Base-by-base conservation (phyloP, 2,329 filamentous ascomycete species). In the Apiospora sp. region DNA sequence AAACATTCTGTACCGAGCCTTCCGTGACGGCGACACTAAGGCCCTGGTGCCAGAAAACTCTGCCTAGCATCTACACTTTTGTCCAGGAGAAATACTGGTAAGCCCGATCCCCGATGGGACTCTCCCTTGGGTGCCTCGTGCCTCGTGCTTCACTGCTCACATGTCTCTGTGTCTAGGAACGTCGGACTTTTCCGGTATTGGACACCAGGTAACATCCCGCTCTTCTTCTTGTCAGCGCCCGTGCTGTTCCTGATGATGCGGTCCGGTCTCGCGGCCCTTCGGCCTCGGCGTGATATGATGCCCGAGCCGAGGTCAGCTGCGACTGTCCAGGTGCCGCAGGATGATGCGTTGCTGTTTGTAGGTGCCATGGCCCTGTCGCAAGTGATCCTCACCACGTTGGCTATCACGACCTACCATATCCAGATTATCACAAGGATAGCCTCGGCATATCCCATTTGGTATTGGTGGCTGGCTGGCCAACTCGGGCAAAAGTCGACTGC, bases 51-150 rank as follows among this genome's bases (percentile, higher is more conserved):
- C 80, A 82, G 27, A 87, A 85, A 24, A 81, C 83, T n/a, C 75
- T 95, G 16, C 96, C 96, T 4, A 97, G 94, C 80, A 95, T 99
- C 73, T 98, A 97, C 83, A 88, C 91, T 0, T 98, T 93, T 86
- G 96, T 98, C 2, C 96, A 99, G 80, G 87, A 87, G 67, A 87
- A 93, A 78, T 98, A 99, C 82, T 99, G 96, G 95, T 97, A 87
- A 81, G 90, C 82, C 58, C 58, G 34, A 64, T 16, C 5, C 5
- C 58, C 34, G 30, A 19, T 64, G 19, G 58, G 19, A 22, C 1
- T 49, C 41, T 49, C 27, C 27, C n/a, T 30, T 37, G 5, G 8
- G 54, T 14, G 37, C 37, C 10, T 41, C 7, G 37, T 8, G 37
- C 68, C 13, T 16, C 67, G 14, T n/a, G 64, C 34, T 70, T 71